These are phyloP conservation scores for Carallia brachiata DNA, from an alignment of 345 rosid genomes.

Conservation along the genomic window DNA sequence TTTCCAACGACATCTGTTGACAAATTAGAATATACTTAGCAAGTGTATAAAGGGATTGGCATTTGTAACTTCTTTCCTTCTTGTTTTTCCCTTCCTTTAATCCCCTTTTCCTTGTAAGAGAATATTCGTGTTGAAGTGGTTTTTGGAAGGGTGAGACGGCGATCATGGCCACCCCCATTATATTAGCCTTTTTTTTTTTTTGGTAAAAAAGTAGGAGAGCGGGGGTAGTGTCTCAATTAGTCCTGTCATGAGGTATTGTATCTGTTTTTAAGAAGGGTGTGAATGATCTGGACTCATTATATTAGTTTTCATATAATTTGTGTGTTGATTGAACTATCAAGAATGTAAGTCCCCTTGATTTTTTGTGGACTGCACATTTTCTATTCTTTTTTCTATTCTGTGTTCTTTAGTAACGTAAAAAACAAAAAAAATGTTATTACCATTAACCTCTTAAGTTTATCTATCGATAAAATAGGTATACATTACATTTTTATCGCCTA, in stretches of 20 bases:
- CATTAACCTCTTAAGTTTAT: no score
- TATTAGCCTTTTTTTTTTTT: conserved; percentile 6
- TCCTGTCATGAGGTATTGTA: no score
- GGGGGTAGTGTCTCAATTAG: no score
- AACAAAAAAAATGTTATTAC: no score
- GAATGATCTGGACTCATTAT: no score
- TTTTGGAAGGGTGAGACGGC: conserved; percentile 55
- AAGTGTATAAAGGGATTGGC: conserved; percentile 54
- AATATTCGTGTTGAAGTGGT: conserved; percentile 29
- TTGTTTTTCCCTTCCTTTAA: background rate
- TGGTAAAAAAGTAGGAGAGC: no score
- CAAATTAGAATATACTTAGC: conserved; percentile 23
- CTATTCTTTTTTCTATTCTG: background rate
- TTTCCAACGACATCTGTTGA: conserved; percentile 9
- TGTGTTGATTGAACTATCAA: conserved; percentile 40
- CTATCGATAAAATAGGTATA: no score
- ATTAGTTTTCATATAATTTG: conserved; percentile 36
- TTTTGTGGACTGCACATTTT: conserved; percentile 21
- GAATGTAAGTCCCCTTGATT: conserved; percentile 17
- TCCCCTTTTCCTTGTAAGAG: conserved; percentile 22
- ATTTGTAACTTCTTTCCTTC: conserved; percentile 21
- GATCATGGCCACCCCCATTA: conserved; percentile 46
- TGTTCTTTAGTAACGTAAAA: no score
- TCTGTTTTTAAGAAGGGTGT: no score
- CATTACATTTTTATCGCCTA: no score